These are phyloP conservation scores for Leccinum ambiguum DNA, from an alignment of 1,284 basidiomycete genomes.

Conservation along the genomic window DNA sequence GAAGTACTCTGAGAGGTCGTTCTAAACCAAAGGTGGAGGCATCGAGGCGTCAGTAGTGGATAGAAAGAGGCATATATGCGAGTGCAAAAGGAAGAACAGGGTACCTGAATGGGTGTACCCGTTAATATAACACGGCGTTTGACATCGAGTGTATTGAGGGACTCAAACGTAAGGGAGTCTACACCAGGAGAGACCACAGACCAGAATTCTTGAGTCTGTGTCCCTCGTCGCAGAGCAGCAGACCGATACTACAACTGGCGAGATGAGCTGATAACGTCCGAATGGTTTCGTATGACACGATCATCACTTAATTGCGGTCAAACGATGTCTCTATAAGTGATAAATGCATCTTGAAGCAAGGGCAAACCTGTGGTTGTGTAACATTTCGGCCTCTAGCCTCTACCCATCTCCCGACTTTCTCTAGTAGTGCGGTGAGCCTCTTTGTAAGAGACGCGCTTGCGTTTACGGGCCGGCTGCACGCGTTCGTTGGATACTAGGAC, in stretches of 20 bases:
- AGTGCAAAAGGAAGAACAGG: neutral
- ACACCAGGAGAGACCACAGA: slow-evolving; percentile 35
- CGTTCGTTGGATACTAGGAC: slow-evolving; percentile 46
- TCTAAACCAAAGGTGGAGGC: slow-evolving; percentile 45
- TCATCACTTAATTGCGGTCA: slow-evolving; percentile 73
- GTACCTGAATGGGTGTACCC: slow-evolving; percentile 88
- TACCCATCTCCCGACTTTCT: slow-evolving; percentile 85
- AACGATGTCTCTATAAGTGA: neutral
- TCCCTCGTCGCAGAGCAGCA: slow-evolving; percentile 96
- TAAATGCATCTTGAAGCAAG: neutral
- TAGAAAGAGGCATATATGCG: slow-evolving; percentile 9
- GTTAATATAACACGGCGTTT: slow-evolving; percentile 96
- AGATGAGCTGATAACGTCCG: slow-evolving; percentile 80
- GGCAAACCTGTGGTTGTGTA: slow-evolving; percentile 80
- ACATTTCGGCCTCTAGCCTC: slow-evolving; percentile 84
- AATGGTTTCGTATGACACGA: slow-evolving; percentile 97
- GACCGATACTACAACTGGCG: slow-evolving; percentile 80
- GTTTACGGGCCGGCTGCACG: slow-evolving; percentile 71
- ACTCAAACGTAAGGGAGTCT: slow-evolving; percentile 82
- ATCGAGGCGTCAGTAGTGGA: neutral
- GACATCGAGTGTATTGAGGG: slow-evolving; percentile 84
- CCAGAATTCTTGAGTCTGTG: slow-evolving; percentile 97
- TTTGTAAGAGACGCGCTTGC: slow-evolving; percentile 83
- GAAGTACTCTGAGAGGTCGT: slow-evolving; percentile 97
- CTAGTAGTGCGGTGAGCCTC: slow-evolving; percentile 67